These are phyloP conservation scores for Globisporangium perplexum DNA, from an alignment of 352 stramenopile genomes.

Conservation along the genomic window DNA sequence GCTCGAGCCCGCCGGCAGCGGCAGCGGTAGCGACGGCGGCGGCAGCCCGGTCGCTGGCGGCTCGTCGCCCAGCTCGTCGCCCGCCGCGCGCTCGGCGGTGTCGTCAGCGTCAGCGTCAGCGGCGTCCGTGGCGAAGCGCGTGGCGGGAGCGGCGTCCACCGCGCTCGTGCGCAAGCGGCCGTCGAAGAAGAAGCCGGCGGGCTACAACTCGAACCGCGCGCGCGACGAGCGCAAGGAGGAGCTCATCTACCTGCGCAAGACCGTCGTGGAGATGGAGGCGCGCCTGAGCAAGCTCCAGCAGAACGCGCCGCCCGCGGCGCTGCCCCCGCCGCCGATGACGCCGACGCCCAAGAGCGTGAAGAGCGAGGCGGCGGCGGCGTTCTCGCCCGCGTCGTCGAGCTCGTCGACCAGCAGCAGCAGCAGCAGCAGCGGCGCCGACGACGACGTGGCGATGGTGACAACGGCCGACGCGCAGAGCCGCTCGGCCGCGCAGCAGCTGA, in stretches of 20 bases:
- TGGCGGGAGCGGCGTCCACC: conserved; percentile 13
- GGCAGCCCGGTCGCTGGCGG: conserved; percentile 13
- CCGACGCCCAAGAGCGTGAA: too few relatives aligned
- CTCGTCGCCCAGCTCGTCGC: conserved; percentile 7
- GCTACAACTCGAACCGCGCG: conserved; percentile 48
- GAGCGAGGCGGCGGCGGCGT: not conserved
- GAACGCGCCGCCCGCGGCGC: not conserved
- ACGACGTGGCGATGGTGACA: not conserved
- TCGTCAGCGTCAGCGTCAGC: conserved; percentile 11
- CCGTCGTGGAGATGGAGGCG: conserved; percentile 42
- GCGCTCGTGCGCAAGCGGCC: conserved; percentile 25
- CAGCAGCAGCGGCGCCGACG: conserved; percentile 16
- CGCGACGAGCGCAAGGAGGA: conserved; percentile 61
- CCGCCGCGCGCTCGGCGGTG: not conserved
- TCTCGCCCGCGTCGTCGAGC: not conserved
- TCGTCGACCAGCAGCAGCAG: conserved; percentile 5
- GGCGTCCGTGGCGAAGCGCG: not conserved
- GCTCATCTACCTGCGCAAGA: conserved; percentile 60
- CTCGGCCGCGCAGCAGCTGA: conserved; percentile 14
- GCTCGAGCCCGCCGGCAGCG: conserved; percentile 2
- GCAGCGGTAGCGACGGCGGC: conserved; percentile 16
- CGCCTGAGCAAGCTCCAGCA: conserved; percentile 24
- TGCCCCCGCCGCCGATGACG: too few relatives aligned
- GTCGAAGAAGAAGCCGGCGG: conserved; percentile 27
- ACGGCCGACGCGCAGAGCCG: not conserved